These are phyloP conservation scores for Cladophialophora psammophila DNA, from an alignment of 2,329 filamentous ascomycete genomes.

Conservation along the genomic window DNA sequence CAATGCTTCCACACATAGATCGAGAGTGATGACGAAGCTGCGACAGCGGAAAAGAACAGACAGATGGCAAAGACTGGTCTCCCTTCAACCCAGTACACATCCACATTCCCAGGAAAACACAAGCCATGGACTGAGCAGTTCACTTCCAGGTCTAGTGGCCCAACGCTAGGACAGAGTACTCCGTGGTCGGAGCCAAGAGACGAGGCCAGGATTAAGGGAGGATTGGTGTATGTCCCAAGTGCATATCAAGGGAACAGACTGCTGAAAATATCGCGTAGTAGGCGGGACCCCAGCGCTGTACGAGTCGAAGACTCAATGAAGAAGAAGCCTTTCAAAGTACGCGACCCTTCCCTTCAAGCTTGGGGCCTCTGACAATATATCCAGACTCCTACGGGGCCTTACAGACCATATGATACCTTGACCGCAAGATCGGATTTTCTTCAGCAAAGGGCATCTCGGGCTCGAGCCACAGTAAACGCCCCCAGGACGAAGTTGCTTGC, in stretches of 20 bases:
- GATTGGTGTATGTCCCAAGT: constrained; percentile 23
- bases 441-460: constrained; percentile 11
- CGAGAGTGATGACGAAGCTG: constrained; percentile 32
- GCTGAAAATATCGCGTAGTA: constrained; percentile 24
- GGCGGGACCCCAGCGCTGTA: constrained; percentile 15
- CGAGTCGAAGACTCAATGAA: constrained; percentile 30
- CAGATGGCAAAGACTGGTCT: neutral
- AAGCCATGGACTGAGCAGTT: constrained; percentile 8
- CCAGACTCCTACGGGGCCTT: constrained; percentile 6
- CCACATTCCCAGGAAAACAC: constrained; percentile 1
- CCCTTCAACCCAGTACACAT: constrained; percentile 5
- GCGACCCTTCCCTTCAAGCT: neutral
- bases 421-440: constrained; percentile 12
- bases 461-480: neutral
- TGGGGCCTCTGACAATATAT: constrained; percentile 5
- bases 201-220: constrained; percentile 29
- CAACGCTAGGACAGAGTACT: neutral
- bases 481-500: neutral
- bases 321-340: constrained; percentile 27
- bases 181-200: constrained; percentile 17
- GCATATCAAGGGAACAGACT: neutral
- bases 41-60: neutral
- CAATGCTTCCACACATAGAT: constrained; percentile 20
- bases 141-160: constrained; percentile 5
- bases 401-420: constrained; percentile 23